Percentiles rank a stretch among this genome's conserved stretches.
These are phyloP conservation scores for Pseudogymnoascus sp. DNA, from an alignment of 2,329 filamentous ascomycete species.

Conservation along the genomic window DNA sequence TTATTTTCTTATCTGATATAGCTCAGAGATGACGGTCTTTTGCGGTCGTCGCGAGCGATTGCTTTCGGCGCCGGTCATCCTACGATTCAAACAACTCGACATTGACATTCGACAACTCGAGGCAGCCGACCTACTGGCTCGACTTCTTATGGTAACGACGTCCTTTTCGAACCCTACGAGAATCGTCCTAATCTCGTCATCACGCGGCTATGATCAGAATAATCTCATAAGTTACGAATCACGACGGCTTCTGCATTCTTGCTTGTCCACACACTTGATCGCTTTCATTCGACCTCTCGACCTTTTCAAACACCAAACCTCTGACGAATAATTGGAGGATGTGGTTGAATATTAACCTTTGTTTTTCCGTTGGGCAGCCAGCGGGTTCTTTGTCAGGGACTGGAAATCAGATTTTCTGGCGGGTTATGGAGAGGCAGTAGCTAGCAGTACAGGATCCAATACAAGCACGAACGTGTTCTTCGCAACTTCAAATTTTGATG, in stretches of 20 bases:
- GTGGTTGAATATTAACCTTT: not conserved
- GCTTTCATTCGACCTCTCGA: conserved; percentile 3
- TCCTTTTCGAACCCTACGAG: conserved; percentile 30
- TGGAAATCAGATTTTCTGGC: conserved; percentile 9
- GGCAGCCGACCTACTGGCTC: conserved; percentile 28
- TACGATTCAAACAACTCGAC: conserved; percentile 29
- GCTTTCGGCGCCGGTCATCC: conserved; percentile 20
- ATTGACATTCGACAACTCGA: conserved; percentile 14
- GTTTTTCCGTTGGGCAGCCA: not conserved
- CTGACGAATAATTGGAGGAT: conserved; percentile 8
- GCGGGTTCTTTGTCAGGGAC: not conserved
- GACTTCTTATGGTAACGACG: conserved; percentile 27
- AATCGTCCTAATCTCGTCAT: conserved; percentile 33
- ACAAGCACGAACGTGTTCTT: conserved; percentile 20
- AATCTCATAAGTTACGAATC: conserved; percentile 28
- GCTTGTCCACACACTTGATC: conserved; percentile 2
- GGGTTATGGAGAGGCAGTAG: conserved; percentile 22
- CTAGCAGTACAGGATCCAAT: conserved; percentile 24
- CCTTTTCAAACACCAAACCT: not conserved
- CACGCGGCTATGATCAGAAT: conserved; percentile 30
- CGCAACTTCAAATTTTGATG: conserved; percentile 18
- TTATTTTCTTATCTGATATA: conserved; percentile 11
- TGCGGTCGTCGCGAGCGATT: conserved; percentile 2
- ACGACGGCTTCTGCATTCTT: conserved; percentile 11
- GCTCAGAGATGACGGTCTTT: conserved; percentile 9